A percentile compares a stretch with the other conserved stretches of the same genome.
Evolutionary conservation across 2,329 filamentous ascomycete genomes (phyloP).

Genomic region (Calonectria honghensis): DNA sequence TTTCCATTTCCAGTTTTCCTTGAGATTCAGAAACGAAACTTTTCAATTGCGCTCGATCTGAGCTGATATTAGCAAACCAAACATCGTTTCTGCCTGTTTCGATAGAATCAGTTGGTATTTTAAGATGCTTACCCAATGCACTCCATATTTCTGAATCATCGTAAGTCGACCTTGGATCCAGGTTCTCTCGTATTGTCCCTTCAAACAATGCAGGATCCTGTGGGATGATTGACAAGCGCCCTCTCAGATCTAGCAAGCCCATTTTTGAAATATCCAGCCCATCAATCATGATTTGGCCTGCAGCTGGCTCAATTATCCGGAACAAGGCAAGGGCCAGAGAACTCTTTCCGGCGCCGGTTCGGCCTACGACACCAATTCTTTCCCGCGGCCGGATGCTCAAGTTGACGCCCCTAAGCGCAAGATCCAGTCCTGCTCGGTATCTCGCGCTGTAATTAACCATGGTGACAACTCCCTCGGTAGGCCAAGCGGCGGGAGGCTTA

Average conservation of each 20-base stretch:
- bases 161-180: constrained; percentile 82
- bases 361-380: constrained; percentile 80
- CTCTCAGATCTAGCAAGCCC: constrained; percentile 78
- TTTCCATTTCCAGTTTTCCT: constrained; percentile 20
- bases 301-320: constrained; percentile 79
- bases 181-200: constrained; percentile 81
- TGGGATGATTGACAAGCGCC: constrained; percentile 82
- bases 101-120: not conserved
- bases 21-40: not conserved
- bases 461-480: constrained; percentile 10
- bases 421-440: constrained; percentile 56
- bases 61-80: not conserved
- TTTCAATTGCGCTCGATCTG: constrained; percentile 14
- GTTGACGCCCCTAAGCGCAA: constrained; percentile 78
- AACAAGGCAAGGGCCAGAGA: constrained; percentile 81
- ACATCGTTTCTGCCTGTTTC: not conserved
- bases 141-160: constrained; percentile 74
- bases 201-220: constrained; percentile 81
- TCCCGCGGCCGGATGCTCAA: constrained; percentile 77
- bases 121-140: not conserved
- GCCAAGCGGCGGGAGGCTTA: constrained; percentile 70
- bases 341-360: constrained; percentile 83
- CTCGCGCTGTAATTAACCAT: constrained; percentile 23
- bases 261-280: constrained; percentile 81
- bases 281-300: constrained; percentile 80